Percentiles rank a stretch among this genome's conserved stretches.
These are phyloP conservation scores for Lactarius evosmus DNA, from an alignment of 768 basidiomycete species.

Conservation along the genomic window DNA sequence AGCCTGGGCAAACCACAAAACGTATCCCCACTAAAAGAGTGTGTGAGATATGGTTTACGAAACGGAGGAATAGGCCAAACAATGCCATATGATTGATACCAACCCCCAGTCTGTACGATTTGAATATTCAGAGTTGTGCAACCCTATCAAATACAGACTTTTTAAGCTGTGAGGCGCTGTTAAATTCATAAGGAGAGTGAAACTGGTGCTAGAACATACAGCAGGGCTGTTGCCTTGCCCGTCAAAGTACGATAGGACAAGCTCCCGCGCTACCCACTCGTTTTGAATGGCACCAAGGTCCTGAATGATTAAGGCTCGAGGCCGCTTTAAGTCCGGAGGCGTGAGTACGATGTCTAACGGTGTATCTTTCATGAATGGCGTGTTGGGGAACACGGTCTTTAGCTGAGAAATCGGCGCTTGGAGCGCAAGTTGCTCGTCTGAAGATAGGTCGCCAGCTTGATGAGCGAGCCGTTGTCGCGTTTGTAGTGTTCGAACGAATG, in stretches of 20 bases:
- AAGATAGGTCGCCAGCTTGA: conserved; percentile 50
- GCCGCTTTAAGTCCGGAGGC: conserved; percentile 47
- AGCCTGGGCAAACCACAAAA: neutral
- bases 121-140: conserved; percentile 9
- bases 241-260: conserved; percentile 73
- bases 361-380: conserved; percentile 60
- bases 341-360: conserved; percentile 68
- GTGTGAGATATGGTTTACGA: neutral
- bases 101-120: neutral
- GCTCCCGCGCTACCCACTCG: conserved; percentile 72
- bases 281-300: conserved; percentile 71
- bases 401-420: conserved; percentile 67
- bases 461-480: conserved; percentile 52
- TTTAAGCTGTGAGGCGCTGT: conserved; percentile 43
- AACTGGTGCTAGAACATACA: conserved; percentile 42
- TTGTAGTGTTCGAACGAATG: conserved; percentile 73
- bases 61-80: no score
- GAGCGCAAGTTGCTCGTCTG: conserved; percentile 54
- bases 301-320: conserved; percentile 58
- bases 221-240: conserved; percentile 66
- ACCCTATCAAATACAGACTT: conserved; percentile 43
- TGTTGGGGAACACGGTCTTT: conserved; percentile 72
- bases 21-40: neutral
- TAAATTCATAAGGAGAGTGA: neutral
- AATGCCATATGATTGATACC: neutral